Evolutionary conservation across 163 green algal genomes (phyloP).

Genomic region (Scenedesmus sp.): DNA sequence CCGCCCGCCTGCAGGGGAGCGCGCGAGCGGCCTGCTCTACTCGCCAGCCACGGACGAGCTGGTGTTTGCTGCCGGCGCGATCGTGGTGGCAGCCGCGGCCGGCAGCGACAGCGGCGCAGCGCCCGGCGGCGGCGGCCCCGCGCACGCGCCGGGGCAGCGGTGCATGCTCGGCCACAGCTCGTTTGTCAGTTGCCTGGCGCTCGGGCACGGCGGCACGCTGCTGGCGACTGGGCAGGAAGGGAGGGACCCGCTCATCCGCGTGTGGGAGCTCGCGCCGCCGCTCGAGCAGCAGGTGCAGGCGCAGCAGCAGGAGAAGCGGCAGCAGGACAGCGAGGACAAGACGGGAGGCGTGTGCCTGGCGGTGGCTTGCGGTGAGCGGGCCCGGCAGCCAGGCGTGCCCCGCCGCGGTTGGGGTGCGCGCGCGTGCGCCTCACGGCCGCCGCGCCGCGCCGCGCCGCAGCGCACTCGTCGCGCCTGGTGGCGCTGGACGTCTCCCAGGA

Average conservation of each 20-base stretch:
- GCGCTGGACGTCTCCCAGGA: conserved; percentile 74
- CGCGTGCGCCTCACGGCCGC: conserved; percentile 40
- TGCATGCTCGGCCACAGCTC: conserved; percentile 73
- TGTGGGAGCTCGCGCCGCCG: conserved; percentile 71
- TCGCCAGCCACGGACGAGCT: conserved; percentile 62
- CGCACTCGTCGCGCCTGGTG: conserved; percentile 2
- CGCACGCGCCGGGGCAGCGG: conserved; percentile 53
- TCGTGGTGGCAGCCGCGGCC: conserved; percentile 57
- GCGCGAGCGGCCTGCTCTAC: conserved; percentile 63
- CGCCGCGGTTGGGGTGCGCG: conserved; percentile 16
- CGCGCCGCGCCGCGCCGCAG: not conserved
- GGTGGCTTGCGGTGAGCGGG: conserved; percentile 65
- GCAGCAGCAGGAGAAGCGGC: conserved; percentile 6
- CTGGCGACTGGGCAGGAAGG: conserved; percentile 80
- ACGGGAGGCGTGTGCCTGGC: conserved; percentile 80
- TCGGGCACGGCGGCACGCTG: conserved; percentile 57
- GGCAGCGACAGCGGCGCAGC: conserved; percentile 20
- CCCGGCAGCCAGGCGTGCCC: too few species aligned
- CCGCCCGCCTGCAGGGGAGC: conserved; percentile 59
- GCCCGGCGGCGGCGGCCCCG: not conserved
- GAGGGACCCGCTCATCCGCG: conserved; percentile 61
- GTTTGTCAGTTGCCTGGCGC: conserved; percentile 64
- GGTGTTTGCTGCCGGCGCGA: conserved; percentile 63
- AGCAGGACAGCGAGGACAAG: conserved; percentile 37
- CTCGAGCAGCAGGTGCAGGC: conserved; percentile 11